Evolutionary conservation across 75 land plant genomes (phyloP), one percentile per base, ranked within the genome.

Genomic region (Picea glauca): DNA sequence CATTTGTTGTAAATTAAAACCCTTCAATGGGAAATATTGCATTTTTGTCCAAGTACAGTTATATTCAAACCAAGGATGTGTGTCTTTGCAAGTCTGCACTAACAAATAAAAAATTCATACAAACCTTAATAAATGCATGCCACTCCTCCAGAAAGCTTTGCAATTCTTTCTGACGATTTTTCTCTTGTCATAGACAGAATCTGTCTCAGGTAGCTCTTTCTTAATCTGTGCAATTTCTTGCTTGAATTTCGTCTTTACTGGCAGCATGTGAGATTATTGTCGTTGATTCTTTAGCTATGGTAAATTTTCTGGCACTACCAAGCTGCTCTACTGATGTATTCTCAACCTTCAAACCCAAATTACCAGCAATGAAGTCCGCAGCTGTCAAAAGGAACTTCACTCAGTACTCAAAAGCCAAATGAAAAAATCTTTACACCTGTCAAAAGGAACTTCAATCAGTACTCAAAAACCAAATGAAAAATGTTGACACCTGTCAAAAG

Each of bases 91-190:
- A 26, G 26, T 26, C 26, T 26, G 26, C 26, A 35, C 20, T 33
- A 67, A 17, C 17, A 35, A 62, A 21, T 3, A 26, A n/a, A 67
- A 17, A 18, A n/a, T 35, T 35, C 38, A 35, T 35, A 35, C 38
- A 35, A 35, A 86, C 88, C 88, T 96, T 92, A 50, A 96, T 92
- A 46, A 96, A 26, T 26, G 26, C 26, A 94, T 32, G 99, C 99
- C 70, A 96, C 94, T 18, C 99, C 99, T 81, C 96, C 98, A 76
- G 97, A 92, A 14, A 96, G 84, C 80, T 94, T 94, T 38, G 96
- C 96, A 86, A 93, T 89, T 73, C 96, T 87, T 78, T 93, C 93
- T 76, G 96, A 87, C 15, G 91, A 76, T 85, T 90, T 88, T 77
- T 94, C 94, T 7, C 26, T 92, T 81, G 77, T 94, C 96, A 84